Evolutionary conservation across 169 alveolate species (phyloP).

Genomic region (Plasmodium coatneyi): DNA sequence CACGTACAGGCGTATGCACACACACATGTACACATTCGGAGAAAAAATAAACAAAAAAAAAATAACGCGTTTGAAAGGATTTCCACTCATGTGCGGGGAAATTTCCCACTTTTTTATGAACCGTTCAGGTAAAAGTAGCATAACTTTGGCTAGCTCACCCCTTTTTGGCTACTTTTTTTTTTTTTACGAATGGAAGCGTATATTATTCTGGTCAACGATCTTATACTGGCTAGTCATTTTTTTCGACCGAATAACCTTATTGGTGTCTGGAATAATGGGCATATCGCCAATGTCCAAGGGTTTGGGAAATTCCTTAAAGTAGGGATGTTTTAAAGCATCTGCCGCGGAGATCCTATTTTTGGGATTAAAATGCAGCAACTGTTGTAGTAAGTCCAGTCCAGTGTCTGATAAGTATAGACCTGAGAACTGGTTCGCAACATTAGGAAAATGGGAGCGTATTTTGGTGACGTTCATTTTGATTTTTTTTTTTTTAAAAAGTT

Average conservation of each 20-base stretch:
- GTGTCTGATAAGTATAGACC: slow-evolving; percentile 88
- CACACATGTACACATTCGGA: background rate
- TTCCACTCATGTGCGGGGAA: background rate
- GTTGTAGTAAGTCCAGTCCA: slow-evolving; percentile 94
- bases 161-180: slow-evolving; percentile 1
- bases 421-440: slow-evolving; percentile 66
- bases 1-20: background rate
- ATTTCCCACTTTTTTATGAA: background rate
- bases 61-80: background rate
- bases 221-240: slow-evolving; percentile 33
- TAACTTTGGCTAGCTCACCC: background rate
- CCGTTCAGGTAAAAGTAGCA: background rate
- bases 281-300: slow-evolving; percentile 52
- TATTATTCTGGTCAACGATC: slow-evolving; percentile 22
- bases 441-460: slow-evolving; percentile 65
- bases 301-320: slow-evolving; percentile 77
- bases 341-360: slow-evolving; percentile 94
- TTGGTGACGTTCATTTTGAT: slow-evolving; percentile 78
- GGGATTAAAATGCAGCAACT: slow-evolving; percentile 94
- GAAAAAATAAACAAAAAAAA: background rate
- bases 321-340: slow-evolving; percentile 94
- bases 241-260: slow-evolving; percentile 49
- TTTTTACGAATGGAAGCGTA: slow-evolving; percentile 57
- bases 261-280: slow-evolving; percentile 63
- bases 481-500: slow-evolving; percentile 74